Conservation (phyloP, 768 basidiomycete species). For the Mycena vitilis region DNA sequence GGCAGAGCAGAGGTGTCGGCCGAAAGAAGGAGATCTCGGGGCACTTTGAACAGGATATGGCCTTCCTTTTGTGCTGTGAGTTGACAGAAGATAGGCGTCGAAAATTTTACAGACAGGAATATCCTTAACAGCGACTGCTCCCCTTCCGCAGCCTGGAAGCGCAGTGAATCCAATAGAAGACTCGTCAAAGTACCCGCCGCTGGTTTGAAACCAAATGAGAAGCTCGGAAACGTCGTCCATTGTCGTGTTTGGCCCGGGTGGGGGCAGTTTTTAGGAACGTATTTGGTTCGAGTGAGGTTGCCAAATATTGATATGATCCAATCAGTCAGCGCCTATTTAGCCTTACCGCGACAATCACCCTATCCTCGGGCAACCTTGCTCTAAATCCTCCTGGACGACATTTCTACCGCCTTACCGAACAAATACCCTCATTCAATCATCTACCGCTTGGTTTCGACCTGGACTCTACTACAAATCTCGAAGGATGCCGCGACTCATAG, state of each 20-base stretch:
- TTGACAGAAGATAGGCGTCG: constrained; percentile 1
- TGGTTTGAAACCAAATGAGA: constrained; percentile 67
- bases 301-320: not conserved
- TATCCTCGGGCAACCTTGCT: not conserved
- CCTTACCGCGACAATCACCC: not conserved
- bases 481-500: constrained; percentile 16
- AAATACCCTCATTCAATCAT: no score
- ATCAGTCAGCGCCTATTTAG: not conserved
- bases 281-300: constrained; percentile 3
- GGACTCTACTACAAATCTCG: no score
- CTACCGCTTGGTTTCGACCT: not conserved
- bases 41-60: constrained; percentile 84
- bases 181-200: constrained; percentile 63
- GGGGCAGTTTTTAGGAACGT: not conserved
- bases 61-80: constrained; percentile 64
- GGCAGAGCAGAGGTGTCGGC: constrained; percentile 80
- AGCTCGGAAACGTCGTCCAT: constrained; percentile 47
- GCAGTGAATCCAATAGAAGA: constrained; percentile 56
- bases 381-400: not conserved
- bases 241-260: no score
- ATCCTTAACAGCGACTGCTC: constrained; percentile 78
- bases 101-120: constrained; percentile 64
- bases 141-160: constrained; percentile 73
- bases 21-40: constrained; percentile 81
- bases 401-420: not conserved